Conservation (phyloP, 2,329 filamentous ascomycete genomes). For the Magnaporthiopsis poae region DNA sequence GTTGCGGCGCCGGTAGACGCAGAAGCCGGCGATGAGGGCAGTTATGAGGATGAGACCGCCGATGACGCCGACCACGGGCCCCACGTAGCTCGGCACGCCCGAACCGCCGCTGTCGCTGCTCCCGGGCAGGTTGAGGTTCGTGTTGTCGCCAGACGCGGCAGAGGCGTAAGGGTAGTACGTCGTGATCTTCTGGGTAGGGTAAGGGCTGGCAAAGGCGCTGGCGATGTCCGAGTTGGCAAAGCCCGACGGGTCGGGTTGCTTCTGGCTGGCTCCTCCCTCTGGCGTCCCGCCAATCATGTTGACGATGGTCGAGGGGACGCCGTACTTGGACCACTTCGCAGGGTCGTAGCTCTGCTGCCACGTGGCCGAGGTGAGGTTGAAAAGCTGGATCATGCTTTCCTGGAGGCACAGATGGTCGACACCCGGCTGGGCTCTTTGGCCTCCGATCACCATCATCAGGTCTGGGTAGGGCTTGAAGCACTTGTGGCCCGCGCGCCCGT, state of each 20-base stretch:
- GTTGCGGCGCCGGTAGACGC: constrained; percentile 43
- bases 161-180: constrained; percentile 52
- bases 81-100: constrained; percentile 46
- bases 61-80: constrained; percentile 52
- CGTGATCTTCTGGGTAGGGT: constrained; percentile 46
- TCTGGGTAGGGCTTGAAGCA: constrained; percentile 68
- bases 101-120: constrained; percentile 20
- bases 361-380: constrained; percentile 58
- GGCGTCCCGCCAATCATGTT: constrained; percentile 57
- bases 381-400: constrained; percentile 50
- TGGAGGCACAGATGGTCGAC: constrained; percentile 33
- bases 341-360: constrained; percentile 68
- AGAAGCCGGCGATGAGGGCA: constrained; percentile 37
- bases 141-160: constrained; percentile 19
- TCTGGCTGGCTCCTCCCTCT: constrained; percentile 60
- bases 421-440: constrained; percentile 26
- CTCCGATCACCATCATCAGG: constrained; percentile 71
- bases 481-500: constrained; percentile 60
- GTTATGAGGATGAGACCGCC: constrained; percentile 48
- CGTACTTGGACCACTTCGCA: constrained; percentile 52
- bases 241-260: constrained; percentile 46
- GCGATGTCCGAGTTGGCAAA: constrained; percentile 42
- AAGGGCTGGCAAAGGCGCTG: constrained; percentile 43
- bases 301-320: constrained; percentile 55
- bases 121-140: constrained; percentile 16